Conservation (phyloP, 2,329 filamentous ascomycete species). For the Colletotrichum trifolii region DNA sequence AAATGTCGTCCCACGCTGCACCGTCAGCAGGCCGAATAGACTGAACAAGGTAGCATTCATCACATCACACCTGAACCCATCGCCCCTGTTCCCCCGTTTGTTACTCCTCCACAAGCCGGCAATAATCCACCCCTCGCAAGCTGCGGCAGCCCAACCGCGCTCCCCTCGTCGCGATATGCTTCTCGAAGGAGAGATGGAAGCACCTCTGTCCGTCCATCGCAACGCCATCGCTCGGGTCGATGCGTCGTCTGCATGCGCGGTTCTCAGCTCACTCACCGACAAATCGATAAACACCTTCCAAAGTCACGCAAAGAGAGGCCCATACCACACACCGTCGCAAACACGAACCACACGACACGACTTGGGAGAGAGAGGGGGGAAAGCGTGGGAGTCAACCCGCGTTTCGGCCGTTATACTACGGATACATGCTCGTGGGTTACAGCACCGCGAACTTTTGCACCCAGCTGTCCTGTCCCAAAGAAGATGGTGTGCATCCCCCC, state of each 20-base stretch:
- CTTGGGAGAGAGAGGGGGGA: neutral
- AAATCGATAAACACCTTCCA: too few species aligned
- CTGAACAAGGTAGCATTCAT: neutral
- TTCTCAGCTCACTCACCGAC: too few species aligned
- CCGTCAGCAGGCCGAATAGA: neutral
- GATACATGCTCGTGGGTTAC: constrained; percentile 8
- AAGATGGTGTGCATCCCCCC: constrained; percentile 11
- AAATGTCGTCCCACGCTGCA: neutral
- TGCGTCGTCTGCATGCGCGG: too few species aligned
- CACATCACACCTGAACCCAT: neutral
- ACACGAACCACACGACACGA: neutral
- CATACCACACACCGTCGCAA: neutral
- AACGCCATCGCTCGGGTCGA: neutral
- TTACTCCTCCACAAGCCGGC: neutral
- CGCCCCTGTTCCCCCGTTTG: neutral
- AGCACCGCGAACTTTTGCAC: constrained; percentile 1
- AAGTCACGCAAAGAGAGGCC: too few species aligned
- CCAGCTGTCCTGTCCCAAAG: constrained; percentile 11
- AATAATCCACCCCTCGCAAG: constrained; percentile 1
- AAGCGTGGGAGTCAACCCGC: neutral
- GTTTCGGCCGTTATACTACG: constrained; percentile 7
- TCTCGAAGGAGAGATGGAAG: constrained; percentile 17
- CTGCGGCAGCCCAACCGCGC: neutral
- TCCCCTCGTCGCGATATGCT: constrained; percentile 3
- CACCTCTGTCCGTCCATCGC: neutral